These are phyloP conservation scores for Trametopsis cervina DNA, from an alignment of 768 basidiomycete species.

Conservation along the genomic window DNA sequence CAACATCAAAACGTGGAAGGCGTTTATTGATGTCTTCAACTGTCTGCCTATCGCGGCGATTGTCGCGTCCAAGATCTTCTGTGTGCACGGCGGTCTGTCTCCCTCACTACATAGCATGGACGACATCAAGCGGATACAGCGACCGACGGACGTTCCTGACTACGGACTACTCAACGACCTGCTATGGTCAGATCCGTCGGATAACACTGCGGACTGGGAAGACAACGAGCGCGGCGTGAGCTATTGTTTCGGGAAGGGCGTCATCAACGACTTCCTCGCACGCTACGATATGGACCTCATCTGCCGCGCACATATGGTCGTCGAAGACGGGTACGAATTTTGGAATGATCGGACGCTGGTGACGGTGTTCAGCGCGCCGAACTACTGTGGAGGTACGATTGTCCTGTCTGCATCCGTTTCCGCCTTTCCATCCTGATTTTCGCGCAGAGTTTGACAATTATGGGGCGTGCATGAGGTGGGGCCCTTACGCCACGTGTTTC, in stretches of 20 bases:
- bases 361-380: slow-evolving; percentile 97
- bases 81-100: slow-evolving; percentile 94
- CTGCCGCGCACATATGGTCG: slow-evolving; percentile 99
- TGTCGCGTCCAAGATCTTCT: slow-evolving; percentile 99
- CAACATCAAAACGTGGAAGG: slow-evolving; percentile 99
- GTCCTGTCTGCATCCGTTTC: slow-evolving; percentile 3
- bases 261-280: slow-evolving; percentile 93
- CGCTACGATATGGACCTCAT: slow-evolving; percentile 99
- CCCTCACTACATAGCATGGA: slow-evolving; percentile 95
- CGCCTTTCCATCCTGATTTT: slow-evolving; percentile 15
- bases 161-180: slow-evolving; percentile 96
- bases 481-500: too few species aligned
- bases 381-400: slow-evolving; percentile 86
- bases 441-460: slow-evolving; percentile 86
- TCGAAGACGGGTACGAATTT: slow-evolving; percentile 98
- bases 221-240: slow-evolving; percentile 99
- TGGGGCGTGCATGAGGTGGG: slow-evolving; percentile 89
- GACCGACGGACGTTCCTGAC: slow-evolving; percentile 98
- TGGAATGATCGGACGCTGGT: slow-evolving; percentile 99
- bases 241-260: slow-evolving; percentile 97
- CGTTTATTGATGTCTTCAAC: slow-evolving; percentile 99
- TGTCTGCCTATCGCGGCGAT: slow-evolving; percentile 97
- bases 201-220: slow-evolving; percentile 98
- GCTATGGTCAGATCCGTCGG: slow-evolving; percentile 96
- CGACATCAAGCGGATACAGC: slow-evolving; percentile 95